A percentile compares a stretch with the other conserved stretches of the same genome.
Conservation (phyloP, 179 eudicot genomes). For the Amaranthus tricolor region DNA sequence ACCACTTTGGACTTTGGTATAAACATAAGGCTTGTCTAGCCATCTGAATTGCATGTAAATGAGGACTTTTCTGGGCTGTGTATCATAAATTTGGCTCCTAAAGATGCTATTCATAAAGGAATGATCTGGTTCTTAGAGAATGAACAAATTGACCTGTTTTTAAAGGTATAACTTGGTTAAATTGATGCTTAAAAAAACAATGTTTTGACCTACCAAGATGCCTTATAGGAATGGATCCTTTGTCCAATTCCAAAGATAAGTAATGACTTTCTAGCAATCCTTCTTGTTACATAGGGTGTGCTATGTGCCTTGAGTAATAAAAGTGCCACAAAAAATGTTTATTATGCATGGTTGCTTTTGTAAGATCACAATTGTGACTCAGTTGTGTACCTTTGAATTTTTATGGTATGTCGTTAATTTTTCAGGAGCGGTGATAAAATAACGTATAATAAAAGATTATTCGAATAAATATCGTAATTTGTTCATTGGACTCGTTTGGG, state of each 20-base stretch:
- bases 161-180: too few species aligned
- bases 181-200: neutral
- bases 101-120: neutral
- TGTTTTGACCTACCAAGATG: neutral
- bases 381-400: neutral
- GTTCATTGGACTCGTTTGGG: too few species aligned
- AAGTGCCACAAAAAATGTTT: conserved; percentile 9
- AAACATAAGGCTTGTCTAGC: neutral
- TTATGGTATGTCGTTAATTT: too few species aligned
- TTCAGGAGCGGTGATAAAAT: too few species aligned
- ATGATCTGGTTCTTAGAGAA: neutral
- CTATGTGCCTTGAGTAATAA: neutral
- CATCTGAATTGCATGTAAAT: neutral
- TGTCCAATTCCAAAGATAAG: neutral
- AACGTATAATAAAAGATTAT: too few species aligned
- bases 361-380: neutral
- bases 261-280: neutral
- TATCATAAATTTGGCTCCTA: conserved; percentile 10
- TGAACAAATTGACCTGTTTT: neutral
- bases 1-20: neutral
- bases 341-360: conserved; percentile 5
- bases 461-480: too few species aligned
- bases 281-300: neutral
- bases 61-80: neutral
- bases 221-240: neutral